Evolutionary conservation across 768 basidiomycete genomes (phyloP).

Genomic region (Xerocomus potaroensis): DNA sequence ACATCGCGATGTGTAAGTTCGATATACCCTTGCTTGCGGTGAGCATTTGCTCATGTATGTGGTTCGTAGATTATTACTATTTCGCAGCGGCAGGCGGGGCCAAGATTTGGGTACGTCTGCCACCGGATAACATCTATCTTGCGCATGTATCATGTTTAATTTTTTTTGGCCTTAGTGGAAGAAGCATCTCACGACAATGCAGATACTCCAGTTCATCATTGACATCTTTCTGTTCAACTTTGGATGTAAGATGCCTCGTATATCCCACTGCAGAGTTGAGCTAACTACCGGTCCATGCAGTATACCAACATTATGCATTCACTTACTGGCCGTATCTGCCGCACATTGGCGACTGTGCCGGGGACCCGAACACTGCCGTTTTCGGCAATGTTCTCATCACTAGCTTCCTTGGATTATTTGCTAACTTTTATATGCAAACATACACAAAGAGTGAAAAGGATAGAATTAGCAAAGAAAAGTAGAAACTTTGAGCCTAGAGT

Average conservation of each 20-base stretch:
- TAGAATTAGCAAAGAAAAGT: background rate
- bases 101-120: slow-evolving; percentile 20
- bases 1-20: slow-evolving; percentile 91
- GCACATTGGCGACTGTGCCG: slow-evolving; percentile 25
- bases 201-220: slow-evolving; percentile 26
- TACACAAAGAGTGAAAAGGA: slow-evolving; percentile 9
- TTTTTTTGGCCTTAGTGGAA: slow-evolving; percentile 20
- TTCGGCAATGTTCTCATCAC: slow-evolving; percentile 14
- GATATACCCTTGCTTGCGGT: background rate
- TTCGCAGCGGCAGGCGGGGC: slow-evolving; percentile 80
- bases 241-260: slow-evolving; percentile 11
- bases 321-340: slow-evolving; percentile 23
- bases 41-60: background rate
- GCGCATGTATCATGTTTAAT: background rate
- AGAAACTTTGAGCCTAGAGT: background rate
- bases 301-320: slow-evolving; percentile 26
- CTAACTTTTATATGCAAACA: slow-evolving; percentile 23
- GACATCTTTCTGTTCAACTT: slow-evolving; percentile 20
- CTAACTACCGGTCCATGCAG: slow-evolving; percentile 1
- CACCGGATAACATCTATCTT: background rate
- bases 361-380: slow-evolving; percentile 16
- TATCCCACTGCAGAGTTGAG: background rate
- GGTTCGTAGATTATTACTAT: slow-evolving; percentile 88
- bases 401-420: slow-evolving; percentile 23
- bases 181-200: slow-evolving; percentile 23